These are phyloP conservation scores for Bipolaris cookei DNA, from an alignment of 2,329 filamentous ascomycete species.

Conservation along the genomic window DNA sequence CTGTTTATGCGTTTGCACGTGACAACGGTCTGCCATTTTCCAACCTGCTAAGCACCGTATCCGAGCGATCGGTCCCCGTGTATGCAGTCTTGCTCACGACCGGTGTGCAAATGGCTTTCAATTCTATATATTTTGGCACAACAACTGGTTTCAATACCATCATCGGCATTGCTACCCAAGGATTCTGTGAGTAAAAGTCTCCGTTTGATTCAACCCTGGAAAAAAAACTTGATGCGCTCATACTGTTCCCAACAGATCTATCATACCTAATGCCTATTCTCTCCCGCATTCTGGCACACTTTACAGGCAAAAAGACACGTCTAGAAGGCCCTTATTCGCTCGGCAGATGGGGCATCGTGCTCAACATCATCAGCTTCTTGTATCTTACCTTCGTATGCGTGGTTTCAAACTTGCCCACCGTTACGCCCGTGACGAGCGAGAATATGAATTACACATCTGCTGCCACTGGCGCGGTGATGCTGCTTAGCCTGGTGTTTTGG, in stretches of 20 bases:
- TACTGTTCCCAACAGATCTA: constrained; percentile 50
- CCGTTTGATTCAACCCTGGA: too few species aligned
- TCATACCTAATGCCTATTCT: constrained; percentile 64
- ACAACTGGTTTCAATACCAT: constrained; percentile 63
- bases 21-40: constrained; percentile 63
- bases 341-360: constrained; percentile 52
- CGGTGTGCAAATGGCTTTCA: constrained; percentile 59
- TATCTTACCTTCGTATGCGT: constrained; percentile 62
- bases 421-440: constrained; percentile 58
- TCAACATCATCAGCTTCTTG: constrained; percentile 59
- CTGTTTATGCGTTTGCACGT: constrained; percentile 57
- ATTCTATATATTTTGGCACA: constrained; percentile 63
- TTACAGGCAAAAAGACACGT: constrained; percentile 52
- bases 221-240: neutral
- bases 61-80: constrained; percentile 58
- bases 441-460: constrained; percentile 67
- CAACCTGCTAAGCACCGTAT: constrained; percentile 54
- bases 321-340: constrained; percentile 56
- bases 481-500: constrained; percentile 60
- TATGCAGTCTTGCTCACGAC: constrained; percentile 57
- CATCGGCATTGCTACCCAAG: constrained; percentile 63
- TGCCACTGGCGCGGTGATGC: constrained; percentile 61
- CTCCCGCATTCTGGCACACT: constrained; percentile 57
- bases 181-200: constrained; percentile 55
- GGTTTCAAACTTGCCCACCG: constrained; percentile 63